Conservation (phyloP, 2,329 filamentous ascomycete genomes). For the Venturia oleaginea region DNA sequence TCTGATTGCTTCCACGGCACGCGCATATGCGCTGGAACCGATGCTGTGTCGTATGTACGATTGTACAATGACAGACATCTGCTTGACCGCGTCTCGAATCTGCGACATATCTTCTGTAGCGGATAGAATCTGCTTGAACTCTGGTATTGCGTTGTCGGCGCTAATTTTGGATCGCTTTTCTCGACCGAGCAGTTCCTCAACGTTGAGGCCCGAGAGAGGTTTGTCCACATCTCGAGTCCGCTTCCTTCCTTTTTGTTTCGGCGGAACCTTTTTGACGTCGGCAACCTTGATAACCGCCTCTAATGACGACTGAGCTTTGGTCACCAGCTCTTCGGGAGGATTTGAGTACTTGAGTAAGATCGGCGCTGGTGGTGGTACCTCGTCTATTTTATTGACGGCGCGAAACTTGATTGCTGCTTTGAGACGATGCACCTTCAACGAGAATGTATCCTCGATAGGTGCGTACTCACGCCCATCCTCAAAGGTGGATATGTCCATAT, state of each 20-base stretch:
- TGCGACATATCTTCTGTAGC: conserved; percentile 50
- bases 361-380: conserved; percentile 52
- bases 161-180: conserved; percentile 49
- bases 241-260: conserved; percentile 67
- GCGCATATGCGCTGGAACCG: conserved; percentile 64
- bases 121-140: conserved; percentile 74
- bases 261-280: conserved; percentile 83
- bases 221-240: conserved; percentile 59
- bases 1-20: conserved; percentile 64
- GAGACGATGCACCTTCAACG: conserved; percentile 78
- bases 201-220: conserved; percentile 81
- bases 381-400: conserved; percentile 61
- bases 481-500: conserved; percentile 74
- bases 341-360: conserved; percentile 64
- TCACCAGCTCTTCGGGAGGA: conserved; percentile 58
- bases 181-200: conserved; percentile 61
- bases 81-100: conserved; percentile 59
- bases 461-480: conserved; percentile 69
- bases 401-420: conserved; percentile 77
- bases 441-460: conserved; percentile 71
- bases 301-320: conserved; percentile 49
- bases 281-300: conserved; percentile 58
- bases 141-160: conserved; percentile 70
- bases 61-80: conserved; percentile 65
- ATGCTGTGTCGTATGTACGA: conserved; percentile 62